These are phyloP conservation scores for Amorphotheca resinae DNA, from an alignment of 495 filamentous ascomycete species.

Conservation along the genomic window DNA sequence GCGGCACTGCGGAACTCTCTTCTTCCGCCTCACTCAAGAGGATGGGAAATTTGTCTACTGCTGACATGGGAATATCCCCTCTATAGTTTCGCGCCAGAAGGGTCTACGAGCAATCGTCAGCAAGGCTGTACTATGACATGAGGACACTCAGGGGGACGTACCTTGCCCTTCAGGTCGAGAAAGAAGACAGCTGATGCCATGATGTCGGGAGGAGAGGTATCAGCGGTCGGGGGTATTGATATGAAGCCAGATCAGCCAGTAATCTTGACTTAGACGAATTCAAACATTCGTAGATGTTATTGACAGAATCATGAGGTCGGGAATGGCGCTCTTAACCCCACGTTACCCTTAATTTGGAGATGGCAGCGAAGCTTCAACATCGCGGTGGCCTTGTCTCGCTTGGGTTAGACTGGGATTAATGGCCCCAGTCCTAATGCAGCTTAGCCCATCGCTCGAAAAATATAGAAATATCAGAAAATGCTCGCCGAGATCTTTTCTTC, in stretches of 20 bases:
- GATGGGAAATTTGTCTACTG: constrained; percentile 95
- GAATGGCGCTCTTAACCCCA: constrained; percentile 8
- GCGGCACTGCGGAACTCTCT: constrained; percentile 93
- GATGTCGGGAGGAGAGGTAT: constrained; percentile 15
- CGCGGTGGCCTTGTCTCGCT: constrained; percentile 6
- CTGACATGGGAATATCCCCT: constrained; percentile 98
- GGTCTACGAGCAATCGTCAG: constrained; percentile 45
- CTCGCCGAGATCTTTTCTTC: constrained; percentile 18
- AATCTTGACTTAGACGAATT: not conserved
- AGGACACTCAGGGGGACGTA: constrained; percentile 22
- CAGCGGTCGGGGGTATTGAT: not conserved
- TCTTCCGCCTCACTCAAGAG: constrained; percentile 98
- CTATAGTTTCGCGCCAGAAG: constrained; percentile 97
- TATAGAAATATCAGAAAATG: constrained; percentile 11
- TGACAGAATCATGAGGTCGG: not conserved
- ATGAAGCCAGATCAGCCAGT: constrained; percentile 8
- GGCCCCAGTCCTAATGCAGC: not conserved
- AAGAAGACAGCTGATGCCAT: constrained; percentile 99
- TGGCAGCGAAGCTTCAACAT: constrained; percentile 3
- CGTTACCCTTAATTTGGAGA: not conserved
- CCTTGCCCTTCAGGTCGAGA: constrained; percentile 99
- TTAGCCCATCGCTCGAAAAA: constrained; percentile 1
- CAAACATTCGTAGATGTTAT: constrained; percentile 8
- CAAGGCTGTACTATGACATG: not conserved
- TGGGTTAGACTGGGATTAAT: not conserved